Evolutionary conservation across 192 early-diverging fungal species (phyloP).

Genomic region (Jimgerdemannia flammicorona): DNA sequence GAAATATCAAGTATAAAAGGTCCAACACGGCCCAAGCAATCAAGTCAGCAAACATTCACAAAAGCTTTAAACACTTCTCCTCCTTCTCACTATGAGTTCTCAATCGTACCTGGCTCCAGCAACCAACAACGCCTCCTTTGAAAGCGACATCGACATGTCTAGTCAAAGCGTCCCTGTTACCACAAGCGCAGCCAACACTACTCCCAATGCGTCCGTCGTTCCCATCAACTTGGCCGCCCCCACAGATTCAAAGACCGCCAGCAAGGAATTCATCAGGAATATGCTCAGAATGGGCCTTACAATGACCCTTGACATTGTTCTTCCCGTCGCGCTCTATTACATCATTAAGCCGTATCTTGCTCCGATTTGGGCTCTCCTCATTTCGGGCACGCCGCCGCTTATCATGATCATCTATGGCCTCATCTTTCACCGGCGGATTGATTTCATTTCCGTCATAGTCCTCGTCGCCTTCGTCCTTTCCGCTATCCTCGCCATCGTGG

Average conservation of each 20-base stretch:
- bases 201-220: not conserved
- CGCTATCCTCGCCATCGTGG: constrained; percentile 20
- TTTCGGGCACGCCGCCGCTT: constrained; percentile 31
- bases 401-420: constrained; percentile 6
- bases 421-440: not conserved
- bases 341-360: constrained; percentile 16
- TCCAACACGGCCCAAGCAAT: too few relatives aligned
- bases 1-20: too few relatives aligned
- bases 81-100: too few relatives aligned
- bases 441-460: constrained; percentile 23
- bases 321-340: constrained; percentile 12
- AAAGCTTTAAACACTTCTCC: not conserved
- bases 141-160: too few relatives aligned
- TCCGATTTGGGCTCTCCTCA: constrained; percentile 20
- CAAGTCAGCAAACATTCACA: too few relatives aligned
- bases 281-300: not conserved
- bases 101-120: too few relatives aligned
- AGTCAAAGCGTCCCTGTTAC: not conserved
- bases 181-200: not conserved
- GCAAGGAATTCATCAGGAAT: not conserved
- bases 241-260: not conserved
- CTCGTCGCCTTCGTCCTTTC: constrained; percentile 26
- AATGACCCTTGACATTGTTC: not conserved
- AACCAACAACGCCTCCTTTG: too few relatives aligned
- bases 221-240: not conserved